Percentiles rank a stretch among this genome's conserved stretches.
These are phyloP conservation scores for Silene conica DNA, from an alignment of 148 eudicot genomes.

Conservation along the genomic window DNA sequence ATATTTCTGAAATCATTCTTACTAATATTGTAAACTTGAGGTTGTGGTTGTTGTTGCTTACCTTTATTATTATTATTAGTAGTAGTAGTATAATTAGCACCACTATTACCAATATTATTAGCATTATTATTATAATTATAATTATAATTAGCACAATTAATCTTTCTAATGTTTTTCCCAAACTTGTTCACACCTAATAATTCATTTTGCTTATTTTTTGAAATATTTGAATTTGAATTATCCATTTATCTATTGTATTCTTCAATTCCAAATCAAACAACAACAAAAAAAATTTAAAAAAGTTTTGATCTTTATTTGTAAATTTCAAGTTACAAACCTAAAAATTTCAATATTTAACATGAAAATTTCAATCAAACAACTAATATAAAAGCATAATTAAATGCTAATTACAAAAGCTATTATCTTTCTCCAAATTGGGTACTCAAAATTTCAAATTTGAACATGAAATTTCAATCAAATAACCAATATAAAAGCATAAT, in stretches of 20 bases:
- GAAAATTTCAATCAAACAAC: no score
- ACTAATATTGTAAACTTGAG: slow-evolving; percentile 86
- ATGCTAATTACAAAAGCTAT: no score
- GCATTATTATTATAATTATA: not conserved
- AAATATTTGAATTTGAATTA: slow-evolving; percentile 27
- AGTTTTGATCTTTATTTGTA: no score
- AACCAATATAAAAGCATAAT: no score
- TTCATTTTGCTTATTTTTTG: slow-evolving; percentile 45
- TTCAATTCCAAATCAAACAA: slow-evolving; percentile 11
- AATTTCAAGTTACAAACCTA: no score
- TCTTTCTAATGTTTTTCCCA: slow-evolving; percentile 66
- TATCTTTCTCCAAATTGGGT: no score
- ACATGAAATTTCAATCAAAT: no score
- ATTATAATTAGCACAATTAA: not conserved
- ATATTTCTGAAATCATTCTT: slow-evolving; percentile 85
- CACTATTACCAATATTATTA: slow-evolving; percentile 10
- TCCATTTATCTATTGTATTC: slow-evolving; percentile 27
- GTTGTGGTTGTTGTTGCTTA: slow-evolving; percentile 44
- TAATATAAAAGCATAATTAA: no score
- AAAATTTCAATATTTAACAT: no score
- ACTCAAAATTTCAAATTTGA: no score
- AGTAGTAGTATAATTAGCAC: not conserved
- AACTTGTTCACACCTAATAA: slow-evolving; percentile 72
- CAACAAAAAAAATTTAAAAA: not conserved
- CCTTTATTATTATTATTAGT: slow-evolving; percentile 7